phyloP scores from a whole-genome alignment of 116 monocot genomes.

The Dioscorea cayenensis region DNA sequence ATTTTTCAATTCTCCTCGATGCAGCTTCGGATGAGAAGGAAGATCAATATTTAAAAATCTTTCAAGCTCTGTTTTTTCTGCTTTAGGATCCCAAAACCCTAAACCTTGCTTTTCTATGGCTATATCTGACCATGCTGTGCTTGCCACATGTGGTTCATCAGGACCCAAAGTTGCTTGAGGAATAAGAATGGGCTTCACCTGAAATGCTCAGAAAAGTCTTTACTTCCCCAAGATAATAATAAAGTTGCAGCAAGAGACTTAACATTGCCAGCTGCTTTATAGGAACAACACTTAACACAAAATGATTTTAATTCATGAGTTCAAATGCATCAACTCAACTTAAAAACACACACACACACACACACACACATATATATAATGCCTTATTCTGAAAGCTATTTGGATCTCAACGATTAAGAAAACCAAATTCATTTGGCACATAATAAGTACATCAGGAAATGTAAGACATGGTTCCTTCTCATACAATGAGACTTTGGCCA shows the following conservation, averaged over 20 bases:
- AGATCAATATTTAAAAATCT: slow-evolving; percentile 50
- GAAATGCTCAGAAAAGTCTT: slow-evolving; percentile 3
- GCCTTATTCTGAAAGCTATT: too few species aligned
- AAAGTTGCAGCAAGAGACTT: not conserved
- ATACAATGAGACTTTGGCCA: too few species aligned
- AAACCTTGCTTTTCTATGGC: slow-evolving; percentile 47
- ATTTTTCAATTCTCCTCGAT: slow-evolving; percentile 81
- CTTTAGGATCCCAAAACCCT: slow-evolving; percentile 42
- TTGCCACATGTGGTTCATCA: slow-evolving; percentile 95
- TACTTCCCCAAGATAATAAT: slow-evolving; percentile 1
- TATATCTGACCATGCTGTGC: slow-evolving; percentile 64
- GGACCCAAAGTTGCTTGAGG: slow-evolving; percentile 61
- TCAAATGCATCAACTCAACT: too few species aligned
- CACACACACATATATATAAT: too few species aligned
- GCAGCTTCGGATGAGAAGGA: slow-evolving; percentile 79
- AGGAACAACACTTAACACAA: too few species aligned
- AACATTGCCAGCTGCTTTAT: too few species aligned
- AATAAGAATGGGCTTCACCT: slow-evolving; percentile 40
- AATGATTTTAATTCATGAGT: too few species aligned
- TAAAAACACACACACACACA: too few species aligned
- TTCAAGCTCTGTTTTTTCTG: slow-evolving; percentile 32
- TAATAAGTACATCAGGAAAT: too few species aligned
- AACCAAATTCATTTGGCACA: too few species aligned
- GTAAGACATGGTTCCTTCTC: too few species aligned
- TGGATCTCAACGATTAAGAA: too few species aligned